Evolutionary conservation across 2,329 filamentous ascomycete species (phyloP).

Genomic region (Colletotrichum spinosum): DNA sequence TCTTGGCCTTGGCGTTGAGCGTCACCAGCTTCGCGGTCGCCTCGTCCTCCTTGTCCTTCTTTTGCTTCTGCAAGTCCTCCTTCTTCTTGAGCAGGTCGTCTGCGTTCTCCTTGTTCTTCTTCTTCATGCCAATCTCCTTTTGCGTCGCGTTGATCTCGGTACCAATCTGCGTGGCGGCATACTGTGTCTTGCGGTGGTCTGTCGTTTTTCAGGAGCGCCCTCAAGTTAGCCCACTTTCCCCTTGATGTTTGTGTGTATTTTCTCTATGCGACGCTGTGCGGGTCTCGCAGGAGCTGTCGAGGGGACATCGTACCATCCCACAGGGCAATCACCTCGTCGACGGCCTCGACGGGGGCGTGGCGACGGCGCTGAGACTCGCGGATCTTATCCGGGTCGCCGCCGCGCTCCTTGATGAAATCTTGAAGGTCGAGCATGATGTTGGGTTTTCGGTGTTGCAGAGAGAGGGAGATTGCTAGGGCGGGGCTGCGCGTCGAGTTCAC

Average conservation of each 20-base stretch:
- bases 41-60: conserved; percentile 80
- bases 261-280: neutral
- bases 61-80: conserved; percentile 80
- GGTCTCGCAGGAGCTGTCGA: conserved; percentile 51
- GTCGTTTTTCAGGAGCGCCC: conserved; percentile 4
- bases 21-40: conserved; percentile 73
- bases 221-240: conserved; percentile 7
- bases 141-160: conserved; percentile 89
- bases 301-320: conserved; percentile 56
- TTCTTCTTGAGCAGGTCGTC: conserved; percentile 84
- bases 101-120: conserved; percentile 94
- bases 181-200: conserved; percentile 66
- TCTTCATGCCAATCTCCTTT: conserved; percentile 91
- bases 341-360: conserved; percentile 81
- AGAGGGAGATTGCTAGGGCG: conserved; percentile 2
- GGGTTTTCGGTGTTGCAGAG: conserved; percentile 15
- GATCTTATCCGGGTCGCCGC: conserved; percentile 91
- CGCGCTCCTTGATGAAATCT: conserved; percentile 87
- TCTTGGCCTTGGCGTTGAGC: conserved; percentile 82
- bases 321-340: conserved; percentile 90
- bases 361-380: conserved; percentile 90
- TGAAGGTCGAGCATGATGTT: conserved; percentile 76
- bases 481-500: neutral
- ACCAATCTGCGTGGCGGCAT: conserved; percentile 82
- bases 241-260: neutral